Conservation (phyloP, 176 grass and related monocot species). For the Musa schizocarpa region DNA sequence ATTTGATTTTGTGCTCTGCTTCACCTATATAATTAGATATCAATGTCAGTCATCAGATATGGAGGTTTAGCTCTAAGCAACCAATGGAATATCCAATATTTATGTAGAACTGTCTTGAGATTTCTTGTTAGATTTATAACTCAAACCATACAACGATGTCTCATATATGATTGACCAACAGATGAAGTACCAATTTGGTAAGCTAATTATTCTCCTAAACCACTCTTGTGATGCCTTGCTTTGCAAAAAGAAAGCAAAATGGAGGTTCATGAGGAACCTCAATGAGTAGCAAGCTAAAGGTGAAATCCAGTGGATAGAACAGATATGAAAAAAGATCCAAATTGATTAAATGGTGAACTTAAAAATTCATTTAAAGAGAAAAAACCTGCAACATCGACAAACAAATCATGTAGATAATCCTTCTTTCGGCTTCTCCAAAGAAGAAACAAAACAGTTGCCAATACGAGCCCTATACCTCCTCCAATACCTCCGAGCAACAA, state of each 20-base stretch:
- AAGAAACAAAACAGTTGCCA: slow-evolving; percentile 34
- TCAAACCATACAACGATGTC: neutral
- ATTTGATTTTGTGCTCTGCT: slow-evolving; percentile 49
- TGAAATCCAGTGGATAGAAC: no score
- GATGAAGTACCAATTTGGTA: neutral
- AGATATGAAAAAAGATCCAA: neutral
- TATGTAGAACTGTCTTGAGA: neutral
- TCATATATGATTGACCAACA: neutral
- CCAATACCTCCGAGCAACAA: slow-evolving; percentile 42
- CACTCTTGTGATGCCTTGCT: neutral
- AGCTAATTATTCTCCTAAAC: neutral
- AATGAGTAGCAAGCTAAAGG: neutral
- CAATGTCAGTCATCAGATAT: neutral
- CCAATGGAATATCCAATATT: neutral
- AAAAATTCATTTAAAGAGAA: neutral
- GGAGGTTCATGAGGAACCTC: neutral
- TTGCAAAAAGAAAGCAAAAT: neutral
- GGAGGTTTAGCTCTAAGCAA: neutral
- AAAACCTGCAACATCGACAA: slow-evolving; percentile 76
- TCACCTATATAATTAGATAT: slow-evolving; percentile 40
- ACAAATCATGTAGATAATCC: slow-evolving; percentile 32
- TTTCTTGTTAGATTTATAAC: neutral
- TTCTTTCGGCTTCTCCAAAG: slow-evolving; percentile 48
- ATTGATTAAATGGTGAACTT: neutral
- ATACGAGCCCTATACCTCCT: slow-evolving; percentile 32